Base-by-base conservation (phyloP, 306 rosid species). In the Oemleria cerasiformis region DNA sequence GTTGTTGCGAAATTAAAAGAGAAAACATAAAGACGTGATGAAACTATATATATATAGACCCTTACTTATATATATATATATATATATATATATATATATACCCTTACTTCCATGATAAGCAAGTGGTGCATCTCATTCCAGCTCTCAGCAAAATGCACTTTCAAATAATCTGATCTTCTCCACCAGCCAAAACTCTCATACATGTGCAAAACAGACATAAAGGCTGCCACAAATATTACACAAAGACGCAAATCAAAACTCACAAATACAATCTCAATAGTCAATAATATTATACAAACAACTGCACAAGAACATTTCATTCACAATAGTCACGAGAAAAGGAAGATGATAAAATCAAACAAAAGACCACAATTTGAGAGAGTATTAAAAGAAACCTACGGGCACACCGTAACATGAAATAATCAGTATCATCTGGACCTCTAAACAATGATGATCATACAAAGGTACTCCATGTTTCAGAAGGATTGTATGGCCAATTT, bases 111-210 rank as follows among this genome's bases (percentile, higher is more conserved):
- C 99, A 94, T 94, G 79, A 94, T 91, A 76, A 94, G 96, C 84
- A 94, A 89, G 84, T 94, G 97, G 78, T 94, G 97, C 99, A 94
- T 88, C 86, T 91, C 99, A 83, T 94, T 91, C 99, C 97, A 91
- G 88, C 99, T 94, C 85, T 94, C 99, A 49, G 97, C 99, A 79
- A 94, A 94, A 82, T 94, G 97, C 70, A 94, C 99, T 88, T 94
- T 91, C 82, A 94, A 75, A 84, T 94, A 94, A 76, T 94, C 99
- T 3, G 97, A 92, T 73, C 90, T 88, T 73, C 97, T 88, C 99
- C 97, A 94, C 99, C 99, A 94, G 73, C 99, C 99, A 76, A 91
- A 89, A 75, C 88, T 94, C 84, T 94, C 99, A 12, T 94, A 94
- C 97, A 94, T 51, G 80, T 94, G 99, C 21, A 94, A 91, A 78